A percentile compares a stretch with the other conserved stretches of the same genome.
These are phyloP conservation scores for Lithohypha guttulata DNA, from an alignment of 2,329 filamentous ascomycete species.

Conservation along the genomic window DNA sequence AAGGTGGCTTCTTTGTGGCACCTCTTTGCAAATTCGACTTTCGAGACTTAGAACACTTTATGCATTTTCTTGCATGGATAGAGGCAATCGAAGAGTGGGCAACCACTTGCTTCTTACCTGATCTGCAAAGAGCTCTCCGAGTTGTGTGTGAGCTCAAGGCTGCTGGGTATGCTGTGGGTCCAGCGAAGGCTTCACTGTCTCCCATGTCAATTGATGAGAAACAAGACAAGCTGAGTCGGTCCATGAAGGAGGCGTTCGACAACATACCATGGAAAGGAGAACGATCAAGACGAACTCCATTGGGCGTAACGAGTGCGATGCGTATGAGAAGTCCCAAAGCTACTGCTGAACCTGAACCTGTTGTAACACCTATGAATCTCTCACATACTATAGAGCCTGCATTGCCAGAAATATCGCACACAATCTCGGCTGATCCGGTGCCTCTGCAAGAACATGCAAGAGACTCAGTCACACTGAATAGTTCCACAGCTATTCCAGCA, in stretches of 20 bases:
- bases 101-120: constrained; percentile 13
- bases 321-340: constrained; percentile 9
- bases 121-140: constrained; percentile 15
- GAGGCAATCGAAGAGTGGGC: constrained; percentile 21
- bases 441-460: neutral
- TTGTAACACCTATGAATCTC: constrained; percentile 2
- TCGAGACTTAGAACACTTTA: constrained; percentile 13
- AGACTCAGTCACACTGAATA: neutral
- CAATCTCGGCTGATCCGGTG: neutral
- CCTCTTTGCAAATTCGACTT: constrained; percentile 19
- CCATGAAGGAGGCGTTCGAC: constrained; percentile 5
- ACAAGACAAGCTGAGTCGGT: constrained; percentile 5
- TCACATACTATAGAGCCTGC: neutral
- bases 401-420: neutral
- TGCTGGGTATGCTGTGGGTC: neutral
- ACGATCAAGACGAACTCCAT: constrained; percentile 3
- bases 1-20: constrained; percentile 16
- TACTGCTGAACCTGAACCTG: neutral
- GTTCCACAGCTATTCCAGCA: neutral
- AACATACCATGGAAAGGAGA: constrained; percentile 8
- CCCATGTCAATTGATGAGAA: constrained; percentile 6
- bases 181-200: constrained; percentile 1
- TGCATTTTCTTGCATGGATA: constrained; percentile 18
- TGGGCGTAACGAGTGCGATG: constrained; percentile 5
- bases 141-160: neutral